phyloP scores from a whole-genome alignment of 2,329 filamentous ascomycete species.

The Xylariaceae sp. region DNA sequence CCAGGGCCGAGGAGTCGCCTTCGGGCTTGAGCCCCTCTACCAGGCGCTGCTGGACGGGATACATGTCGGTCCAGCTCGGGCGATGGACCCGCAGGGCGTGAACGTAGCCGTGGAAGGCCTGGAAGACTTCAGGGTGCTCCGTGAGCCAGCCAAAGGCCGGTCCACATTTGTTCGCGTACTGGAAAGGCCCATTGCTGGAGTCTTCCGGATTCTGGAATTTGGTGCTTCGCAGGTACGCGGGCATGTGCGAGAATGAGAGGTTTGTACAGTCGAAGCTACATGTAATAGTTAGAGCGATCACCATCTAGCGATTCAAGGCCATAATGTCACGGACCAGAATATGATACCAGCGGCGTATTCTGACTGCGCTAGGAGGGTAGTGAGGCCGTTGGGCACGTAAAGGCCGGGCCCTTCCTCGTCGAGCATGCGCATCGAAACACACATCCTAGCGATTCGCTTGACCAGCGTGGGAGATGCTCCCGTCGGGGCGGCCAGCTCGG shows the following conservation, averaged over 20 bases:
- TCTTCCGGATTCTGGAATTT: conserved; percentile 13
- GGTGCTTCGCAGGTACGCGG: conserved; percentile 13
- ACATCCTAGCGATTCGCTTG: conserved; percentile 15
- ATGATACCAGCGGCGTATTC: conserved; percentile 14
- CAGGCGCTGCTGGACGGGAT: conserved; percentile 7
- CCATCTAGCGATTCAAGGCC: neutral
- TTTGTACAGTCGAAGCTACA: conserved; percentile 14
- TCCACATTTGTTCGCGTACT: conserved; percentile 11
- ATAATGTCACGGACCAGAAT: conserved; percentile 9
- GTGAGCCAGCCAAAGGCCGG: conserved; percentile 15
- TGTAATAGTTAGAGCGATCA: neutral
- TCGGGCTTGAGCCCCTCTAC: conserved; percentile 5
- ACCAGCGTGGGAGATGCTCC: conserved; percentile 16
- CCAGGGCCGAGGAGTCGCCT: conserved; percentile 7
- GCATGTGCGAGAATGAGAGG: conserved; percentile 14
- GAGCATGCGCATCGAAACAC: conserved; percentile 21
- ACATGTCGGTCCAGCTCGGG: conserved; percentile 13
- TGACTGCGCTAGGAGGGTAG: conserved; percentile 7
- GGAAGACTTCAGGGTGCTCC: conserved; percentile 14
- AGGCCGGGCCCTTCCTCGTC: conserved; percentile 14
- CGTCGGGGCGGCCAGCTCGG: conserved; percentile 15
- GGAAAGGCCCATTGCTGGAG: conserved; percentile 14
- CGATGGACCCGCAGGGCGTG: conserved; percentile 9
- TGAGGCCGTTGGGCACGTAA: conserved; percentile 17
- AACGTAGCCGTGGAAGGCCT: conserved; percentile 19